These are phyloP conservation scores for Fusarium sublunatum DNA, from an alignment of 2,329 filamentous ascomycete species.

Conservation along the genomic window DNA sequence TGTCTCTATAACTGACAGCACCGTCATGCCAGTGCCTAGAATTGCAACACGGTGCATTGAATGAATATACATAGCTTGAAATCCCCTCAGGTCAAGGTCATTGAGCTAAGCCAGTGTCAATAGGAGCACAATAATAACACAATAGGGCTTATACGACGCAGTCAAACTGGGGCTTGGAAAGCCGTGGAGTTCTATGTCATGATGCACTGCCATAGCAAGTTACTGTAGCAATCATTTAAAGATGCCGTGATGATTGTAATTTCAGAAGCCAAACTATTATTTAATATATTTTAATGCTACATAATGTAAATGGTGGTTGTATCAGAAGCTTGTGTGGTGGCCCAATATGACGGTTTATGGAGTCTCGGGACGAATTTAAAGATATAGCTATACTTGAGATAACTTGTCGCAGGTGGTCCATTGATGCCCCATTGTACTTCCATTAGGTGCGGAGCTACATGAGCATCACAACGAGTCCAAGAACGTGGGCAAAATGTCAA, in stretches of 20 bases:
- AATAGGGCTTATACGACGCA: slow-evolving; percentile 27
- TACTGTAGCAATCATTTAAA: too few relatives aligned
- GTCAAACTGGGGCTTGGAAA: slow-evolving; percentile 3
- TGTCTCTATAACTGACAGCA: background rate
- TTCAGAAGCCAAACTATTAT: background rate
- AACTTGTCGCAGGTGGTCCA: slow-evolving; percentile 10
- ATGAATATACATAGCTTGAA: background rate
- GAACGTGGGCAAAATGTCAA: slow-evolving; percentile 59
- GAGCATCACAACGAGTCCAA: slow-evolving; percentile 74
- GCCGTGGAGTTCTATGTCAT: slow-evolving; percentile 32
- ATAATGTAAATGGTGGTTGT: slow-evolving; percentile 15
- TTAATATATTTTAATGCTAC: background rate
- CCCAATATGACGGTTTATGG: slow-evolving; percentile 31
- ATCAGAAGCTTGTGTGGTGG: slow-evolving; percentile 26
- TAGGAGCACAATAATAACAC: background rate
- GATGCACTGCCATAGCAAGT: background rate
- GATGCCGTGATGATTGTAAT: background rate
- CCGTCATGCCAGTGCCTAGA: background rate
- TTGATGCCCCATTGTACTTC: background rate
- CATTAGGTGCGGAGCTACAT: slow-evolving; percentile 51
- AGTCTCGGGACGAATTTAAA: slow-evolving; percentile 15
- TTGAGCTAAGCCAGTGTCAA: background rate
- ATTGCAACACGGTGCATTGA: background rate
- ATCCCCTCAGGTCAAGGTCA: too few relatives aligned
- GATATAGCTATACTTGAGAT: slow-evolving; percentile 11